phyloP scores from a whole-genome alignment of 2,329 filamentous ascomycete genomes.

The Monilinia fructicola region DNA sequence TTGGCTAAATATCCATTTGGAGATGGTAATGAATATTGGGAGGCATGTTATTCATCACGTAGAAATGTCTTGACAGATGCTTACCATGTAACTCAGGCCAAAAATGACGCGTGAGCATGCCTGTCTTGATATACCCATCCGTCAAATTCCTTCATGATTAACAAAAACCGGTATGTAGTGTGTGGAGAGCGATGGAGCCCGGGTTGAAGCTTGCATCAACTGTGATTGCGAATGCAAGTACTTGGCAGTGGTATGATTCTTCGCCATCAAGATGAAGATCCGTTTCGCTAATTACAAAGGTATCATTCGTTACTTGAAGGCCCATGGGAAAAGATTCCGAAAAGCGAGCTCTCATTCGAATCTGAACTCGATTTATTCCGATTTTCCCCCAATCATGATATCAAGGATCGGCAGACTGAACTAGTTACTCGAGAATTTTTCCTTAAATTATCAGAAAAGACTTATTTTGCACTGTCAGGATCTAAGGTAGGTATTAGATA shows the following conservation, averaged over 20 bases:
- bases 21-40: constrained; percentile 16
- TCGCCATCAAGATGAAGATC: not conserved
- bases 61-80: not conserved
- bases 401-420: not conserved
- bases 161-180: not conserved
- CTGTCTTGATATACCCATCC: not conserved
- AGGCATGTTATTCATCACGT: constrained; percentile 4
- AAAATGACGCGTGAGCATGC: constrained; percentile 11
- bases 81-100: constrained; percentile 1
- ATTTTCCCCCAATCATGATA: not conserved
- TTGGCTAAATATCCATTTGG: not conserved
- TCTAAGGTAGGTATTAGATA: not conserved
- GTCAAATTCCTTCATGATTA: not conserved
- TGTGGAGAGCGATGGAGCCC: constrained; percentile 5
- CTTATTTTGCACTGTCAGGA: constrained; percentile 6
- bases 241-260: constrained; percentile 6
- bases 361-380: not conserved
- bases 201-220: not conserved
- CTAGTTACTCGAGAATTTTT: not conserved
- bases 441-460: not conserved
- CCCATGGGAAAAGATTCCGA: not conserved
- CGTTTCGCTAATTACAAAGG: not conserved
- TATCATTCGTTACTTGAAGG: not conserved
- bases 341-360: not conserved
- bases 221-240: constrained; percentile 3